Evolutionary conservation across 1,284 basidiomycete species (phyloP), one percentile per base, ranked within the genome.

Genomic region (Chalciporus sp.): DNA sequence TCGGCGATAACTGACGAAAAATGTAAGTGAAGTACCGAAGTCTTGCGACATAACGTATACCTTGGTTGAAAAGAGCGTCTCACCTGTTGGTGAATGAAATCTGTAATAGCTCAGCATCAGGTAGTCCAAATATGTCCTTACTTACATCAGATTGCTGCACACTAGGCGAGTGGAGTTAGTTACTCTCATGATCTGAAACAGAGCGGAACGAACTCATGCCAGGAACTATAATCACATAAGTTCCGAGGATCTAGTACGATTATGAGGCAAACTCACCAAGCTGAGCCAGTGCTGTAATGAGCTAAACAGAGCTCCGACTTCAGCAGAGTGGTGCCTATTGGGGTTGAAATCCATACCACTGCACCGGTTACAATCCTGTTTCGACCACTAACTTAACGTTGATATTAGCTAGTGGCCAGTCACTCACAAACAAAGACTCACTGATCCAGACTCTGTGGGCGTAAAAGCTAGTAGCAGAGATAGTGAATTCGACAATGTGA

Each of bases 381-480:
- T 20, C 16, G 11, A 39, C 33, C 49, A 17, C 54, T 51, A 20
- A 57, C 56, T 57, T 35, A 4, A 35, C 16, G 2, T 35, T 35
- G 14, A 7, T 2, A 16, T n/a, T 35, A 16, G 33, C 7, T n/a
- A n/a, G 33, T 3, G 33, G 3, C 3, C 5, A 5, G 14, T 12
- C 33, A 35, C 29, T 31, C 29, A 7, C 14, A n/a, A 35, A 35
- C 26, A 23, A 2, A 31, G 3, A 41, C 53, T 35, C 39, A 57
- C 55, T 57, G 44, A 57, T 57, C 55, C 55, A 57, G 12, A 57
- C 55, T 20, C 55, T 49, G 16, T 57, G 53, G n/a, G 53, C 53
- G 27, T 57, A 57, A 29, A 57, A 57, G 40, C 55, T n/a, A n/a
- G n/a, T 57, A 23, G 42, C 10, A 48, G 41, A 6, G 7, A 20